Base-by-base conservation (phyloP, 2,329 filamentous ascomycete genomes). In the Trichoderma atrobrunneum region DNA sequence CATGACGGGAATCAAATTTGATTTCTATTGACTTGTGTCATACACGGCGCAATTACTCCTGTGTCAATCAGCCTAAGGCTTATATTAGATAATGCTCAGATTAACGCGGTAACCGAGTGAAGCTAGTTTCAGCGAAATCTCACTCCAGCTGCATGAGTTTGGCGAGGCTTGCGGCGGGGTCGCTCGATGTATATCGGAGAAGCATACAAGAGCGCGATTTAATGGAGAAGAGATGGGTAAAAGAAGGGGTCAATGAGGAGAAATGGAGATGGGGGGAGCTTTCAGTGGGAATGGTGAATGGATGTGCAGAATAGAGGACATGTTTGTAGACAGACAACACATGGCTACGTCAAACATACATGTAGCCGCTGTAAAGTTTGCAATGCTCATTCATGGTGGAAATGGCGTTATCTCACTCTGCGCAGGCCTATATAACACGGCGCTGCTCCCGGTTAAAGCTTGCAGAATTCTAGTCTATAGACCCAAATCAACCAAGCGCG, bases 131-230 rank as follows among this genome's bases (percentile, higher is more conserved):
- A 24, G 51, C 21, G 8, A 8, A 30, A 26, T 62, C 39, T 62
- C 14, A 34, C 57, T 61, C 39, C 24, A 57, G 39, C 26, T 54
- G 66, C 28, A 18, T 21, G 16, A 21, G 14, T 30, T 34, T 70
- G 64, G 32, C 18, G 66, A 70, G 66, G 66, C 39, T 70, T 62
- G 57, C 28, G 57, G 57, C 57, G 60, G 57, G 66, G 66, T 54
- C 39, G 64, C 14, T 21, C 6, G 36, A 66, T 54, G 48, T 21
- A 43, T n/a, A 21, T 34, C 11, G 57, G 28, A 34, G 30, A 0
- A 18, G 56, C 1, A 7, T 2, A 34, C 24, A 24, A 34, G 39
- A 39, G 65, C 36, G 65, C 26, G 54, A 60, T 68, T 60, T 60
- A 43, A 32, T 21, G 26, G 16, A n/a, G 21, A 18, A 30, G 1